Base-by-base conservation (phyloP, 768 basidiomycete species). In the Lactifluus echinatus region DNA sequence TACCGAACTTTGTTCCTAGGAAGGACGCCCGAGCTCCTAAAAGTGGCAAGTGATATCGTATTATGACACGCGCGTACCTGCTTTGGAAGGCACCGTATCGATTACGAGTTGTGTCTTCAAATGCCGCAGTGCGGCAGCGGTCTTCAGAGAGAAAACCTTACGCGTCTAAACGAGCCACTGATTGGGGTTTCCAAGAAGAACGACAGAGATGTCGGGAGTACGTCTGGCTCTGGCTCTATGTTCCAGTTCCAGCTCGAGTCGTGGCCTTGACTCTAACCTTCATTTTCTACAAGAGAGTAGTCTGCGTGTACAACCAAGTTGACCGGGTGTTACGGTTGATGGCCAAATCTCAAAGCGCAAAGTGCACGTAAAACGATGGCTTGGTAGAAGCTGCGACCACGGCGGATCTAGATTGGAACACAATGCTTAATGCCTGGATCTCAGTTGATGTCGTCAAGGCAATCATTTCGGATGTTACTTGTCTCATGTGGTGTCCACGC, bases 141-240 rank as follows among this genome's bases (percentile, higher is more conserved):
- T 51, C 15, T 12, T 17, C 40, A 33, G 34, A 24, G 34, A 17
- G 50, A 11, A 53, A 58, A 43, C 47, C 2, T 50, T 39, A 50
- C 17, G 47, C 19, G 42, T 50, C 53, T 54, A 59, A 49, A 29
- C 46, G n/a, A 15, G 21, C n/a, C 15, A 36, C 34, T 34, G 39
- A 31, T 37, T n/a, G n/a, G n/a, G n/a, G 47, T 54, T 42, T 42
- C 47, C 42, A 59, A 37, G 57, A 40, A 40, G 37, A 40, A 33
- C 28, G 28, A 37, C 19, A 47, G 21, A 43, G 55, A 36, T n/a
- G n/a, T 40, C 37, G 5, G 48, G 48, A 34, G 46, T 39, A 23
- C 42, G 50, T 26, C 46, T n/a, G 24, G 45, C 52, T 24, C 34
- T 28, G 23, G 24, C 39, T 21, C 43, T 46, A 21, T 2, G 3